Base-by-base conservation (phyloP, 2,329 filamentous ascomycete genomes). In the Penicillium expansum region DNA sequence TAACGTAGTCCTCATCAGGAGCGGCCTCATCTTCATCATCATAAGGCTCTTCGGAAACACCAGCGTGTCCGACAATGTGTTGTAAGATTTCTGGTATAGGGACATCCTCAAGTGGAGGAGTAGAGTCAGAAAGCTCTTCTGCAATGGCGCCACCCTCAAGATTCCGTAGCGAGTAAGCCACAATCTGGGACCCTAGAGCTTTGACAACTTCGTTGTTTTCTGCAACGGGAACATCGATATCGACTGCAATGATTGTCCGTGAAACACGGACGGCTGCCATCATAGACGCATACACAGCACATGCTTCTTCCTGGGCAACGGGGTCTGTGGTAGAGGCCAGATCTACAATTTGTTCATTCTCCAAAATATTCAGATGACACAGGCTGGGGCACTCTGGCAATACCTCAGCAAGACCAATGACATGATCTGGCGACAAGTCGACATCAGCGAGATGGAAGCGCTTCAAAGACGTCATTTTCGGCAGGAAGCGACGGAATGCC, bases 1-100 rank as follows among this genome's bases (percentile, higher is more conserved):
- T 94, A 43, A 97, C 92, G 74, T 97, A 97, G 72, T 97, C 91
- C 57, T 96, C 89, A 63, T 96, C 91, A 0, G 92, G 90, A 7
- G 91, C 88, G 11, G 86, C 80, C 3, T 88, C 85, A 42, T 85
- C 81, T 22, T 87, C 83, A 44, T 88, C 86, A 22, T 84, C 73
- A 47, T 76, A 79, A 14, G 75, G 71, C 10, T 82, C 62, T 65
- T 74, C 64, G 69, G 82, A 73, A 71, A 84, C 72, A 70, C 79
- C 41, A 30, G 56, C 83, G 64, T 90, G 84, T 5, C 92, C 92
- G 32, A 97, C 90, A 41, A 97, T 84, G 71, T 96, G 91, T 60
- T 90, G 86, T 27, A 97, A 81, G 4, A 96, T 89, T 62, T 96
- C 90, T 4, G 92, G 91, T 74, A 95, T 71, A n/a, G 82, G 79